Evolutionary conservation across 306 rosid genomes (phyloP).

Genomic region (Boehmeria nivea): DNA sequence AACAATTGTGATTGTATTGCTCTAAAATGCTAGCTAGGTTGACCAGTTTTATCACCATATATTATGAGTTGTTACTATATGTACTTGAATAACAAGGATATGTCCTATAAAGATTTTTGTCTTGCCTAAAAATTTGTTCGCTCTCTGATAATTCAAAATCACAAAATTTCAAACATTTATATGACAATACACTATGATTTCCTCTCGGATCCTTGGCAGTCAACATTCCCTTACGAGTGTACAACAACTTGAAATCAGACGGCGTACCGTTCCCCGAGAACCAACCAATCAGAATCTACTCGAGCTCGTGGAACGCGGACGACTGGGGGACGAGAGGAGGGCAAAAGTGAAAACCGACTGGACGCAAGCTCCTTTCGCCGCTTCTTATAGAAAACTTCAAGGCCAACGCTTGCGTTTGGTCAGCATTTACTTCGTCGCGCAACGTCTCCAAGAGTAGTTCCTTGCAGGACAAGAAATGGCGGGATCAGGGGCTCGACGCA

Average conservation of each 20-base stretch:
- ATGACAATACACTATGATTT: background rate
- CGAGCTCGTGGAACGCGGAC: constrained; percentile 44
- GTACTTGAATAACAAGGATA: background rate
- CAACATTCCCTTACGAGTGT: constrained; percentile 29
- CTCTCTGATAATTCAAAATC: too few species aligned
- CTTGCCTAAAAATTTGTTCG: background rate
- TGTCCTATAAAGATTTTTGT: too few species aligned
- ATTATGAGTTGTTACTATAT: too few species aligned
- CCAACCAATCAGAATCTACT: constrained; percentile 42
- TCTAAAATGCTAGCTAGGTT: too few species aligned
- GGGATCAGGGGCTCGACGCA: constrained; percentile 10
- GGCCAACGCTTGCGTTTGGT: constrained; percentile 29
- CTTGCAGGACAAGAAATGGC: constrained; percentile 7
- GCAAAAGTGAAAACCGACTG: constrained; percentile 36
- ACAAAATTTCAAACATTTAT: background rate
- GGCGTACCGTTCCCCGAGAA: constrained; percentile 29
- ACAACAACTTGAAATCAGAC: constrained; percentile 29
- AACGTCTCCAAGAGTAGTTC: background rate
- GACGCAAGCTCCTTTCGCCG: constrained; percentile 42
- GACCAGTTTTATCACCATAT: too few species aligned
- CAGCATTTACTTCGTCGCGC: constrained; percentile 8
- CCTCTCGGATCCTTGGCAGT: constrained; percentile 35
- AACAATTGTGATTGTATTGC: too few species aligned
- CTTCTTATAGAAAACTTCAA: constrained; percentile 31
- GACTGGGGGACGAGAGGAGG: constrained; percentile 53